These are phyloP conservation scores for Besnoitia besnoiti DNA, from an alignment of 169 alveolate species.

Conservation along the genomic window DNA sequence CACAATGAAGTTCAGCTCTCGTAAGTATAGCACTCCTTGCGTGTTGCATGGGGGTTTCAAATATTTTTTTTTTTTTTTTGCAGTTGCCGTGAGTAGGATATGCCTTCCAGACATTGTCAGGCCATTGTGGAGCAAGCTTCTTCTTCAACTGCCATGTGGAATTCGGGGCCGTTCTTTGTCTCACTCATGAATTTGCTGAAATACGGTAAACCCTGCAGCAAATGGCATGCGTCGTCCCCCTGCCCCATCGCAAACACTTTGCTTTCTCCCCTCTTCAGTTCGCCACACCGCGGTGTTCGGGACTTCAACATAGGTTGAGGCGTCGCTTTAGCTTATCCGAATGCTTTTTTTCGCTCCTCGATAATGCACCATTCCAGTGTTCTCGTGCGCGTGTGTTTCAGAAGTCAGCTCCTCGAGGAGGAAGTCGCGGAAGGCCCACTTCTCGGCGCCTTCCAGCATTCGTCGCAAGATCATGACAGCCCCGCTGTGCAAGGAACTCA, in stretches of 20 bases:
- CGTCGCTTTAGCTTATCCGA: too few relatives aligned
- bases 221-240: not conserved
- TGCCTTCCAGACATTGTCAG: not conserved
- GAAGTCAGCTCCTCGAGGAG: conserved; percentile 86
- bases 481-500: conserved; percentile 94
- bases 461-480: conserved; percentile 98
- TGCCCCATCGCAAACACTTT: not conserved
- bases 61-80: not conserved
- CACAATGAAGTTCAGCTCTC: conserved; percentile 12
- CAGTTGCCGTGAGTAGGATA: not conserved
- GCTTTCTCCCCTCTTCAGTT: not conserved
- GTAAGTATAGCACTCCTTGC: not conserved
- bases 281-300: too few relatives aligned
- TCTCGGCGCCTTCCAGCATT: conserved; percentile 97
- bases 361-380: too few relatives aligned
- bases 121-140: not conserved
- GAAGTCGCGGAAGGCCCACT: conserved; percentile 97
- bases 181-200: not conserved
- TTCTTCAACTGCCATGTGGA: not conserved
- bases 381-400: conserved; percentile 14
- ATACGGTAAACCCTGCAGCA: not conserved
- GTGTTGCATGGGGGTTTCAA: not conserved
- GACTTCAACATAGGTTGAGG: too few relatives aligned
- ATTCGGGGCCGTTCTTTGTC: not conserved
- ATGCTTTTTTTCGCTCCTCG: too few relatives aligned